Percentiles rank a stretch among this genome's conserved stretches.
Conservation (phyloP, 129 eudicot genomes). For the Sambucus nigra region DNA sequence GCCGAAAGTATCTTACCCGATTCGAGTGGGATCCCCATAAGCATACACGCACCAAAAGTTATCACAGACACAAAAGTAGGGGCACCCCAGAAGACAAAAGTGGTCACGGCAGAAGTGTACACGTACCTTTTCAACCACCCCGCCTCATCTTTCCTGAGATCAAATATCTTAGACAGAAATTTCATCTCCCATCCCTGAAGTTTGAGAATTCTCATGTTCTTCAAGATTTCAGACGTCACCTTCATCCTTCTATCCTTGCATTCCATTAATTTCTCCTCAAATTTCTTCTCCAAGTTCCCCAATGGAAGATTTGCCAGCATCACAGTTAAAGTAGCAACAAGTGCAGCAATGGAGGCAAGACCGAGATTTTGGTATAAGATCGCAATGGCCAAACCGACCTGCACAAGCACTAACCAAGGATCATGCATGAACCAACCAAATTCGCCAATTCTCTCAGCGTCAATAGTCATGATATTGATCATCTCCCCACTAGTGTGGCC, state of each 20-base stretch:
- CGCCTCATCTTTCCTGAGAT: slow-evolving; percentile 43
- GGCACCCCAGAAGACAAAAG: slow-evolving; percentile 65
- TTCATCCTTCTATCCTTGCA: slow-evolving; percentile 83
- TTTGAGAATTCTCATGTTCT: slow-evolving; percentile 86
- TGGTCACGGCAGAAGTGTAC: slow-evolving; percentile 35
- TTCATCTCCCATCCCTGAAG: slow-evolving; percentile 97
- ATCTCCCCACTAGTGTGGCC: slow-evolving; percentile 67
- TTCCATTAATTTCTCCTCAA: slow-evolving; percentile 59
- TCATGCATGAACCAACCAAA: slow-evolving; percentile 68
- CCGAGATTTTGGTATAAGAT: slow-evolving; percentile 62
- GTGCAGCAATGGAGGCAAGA: slow-evolving; percentile 58
- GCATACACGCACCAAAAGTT: slow-evolving; percentile 63
- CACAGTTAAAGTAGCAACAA: slow-evolving; percentile 46
- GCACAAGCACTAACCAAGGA: slow-evolving; percentile 58
- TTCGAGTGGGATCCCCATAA: slow-evolving; percentile 66
- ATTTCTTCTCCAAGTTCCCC: slow-evolving; percentile 54
- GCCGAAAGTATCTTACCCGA: slow-evolving; percentile 79
- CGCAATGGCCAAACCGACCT: slow-evolving; percentile 51
- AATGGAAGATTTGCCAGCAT: slow-evolving; percentile 61
- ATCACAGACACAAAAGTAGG: slow-evolving; percentile 71
- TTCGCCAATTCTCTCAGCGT: slow-evolving; percentile 66
- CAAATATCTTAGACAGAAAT: slow-evolving; percentile 55
- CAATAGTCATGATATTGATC: slow-evolving; percentile 74
- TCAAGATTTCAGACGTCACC: slow-evolving; percentile 70
- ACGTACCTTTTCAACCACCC: slow-evolving; percentile 55